Base-by-base conservation (phyloP, 2,329 filamentous ascomycete species). In the Mycocentrospora acerina region DNA sequence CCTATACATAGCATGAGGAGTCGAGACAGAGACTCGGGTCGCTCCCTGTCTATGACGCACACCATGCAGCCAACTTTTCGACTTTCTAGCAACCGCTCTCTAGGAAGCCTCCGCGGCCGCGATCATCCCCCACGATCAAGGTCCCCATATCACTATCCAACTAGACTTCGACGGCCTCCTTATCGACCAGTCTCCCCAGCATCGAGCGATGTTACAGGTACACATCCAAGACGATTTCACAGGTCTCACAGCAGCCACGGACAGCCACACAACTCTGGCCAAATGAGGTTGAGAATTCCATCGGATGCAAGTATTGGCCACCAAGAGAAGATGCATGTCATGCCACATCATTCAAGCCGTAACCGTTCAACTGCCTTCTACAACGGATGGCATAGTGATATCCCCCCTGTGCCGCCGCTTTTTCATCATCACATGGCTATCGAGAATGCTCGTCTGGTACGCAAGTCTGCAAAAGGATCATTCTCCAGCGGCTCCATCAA, bases 161-260 rank as follows among this genome's bases (percentile, higher is more conserved):
- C 64, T 34, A 61, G 70, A 30, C 60, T 70, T 42, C 68, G 66
- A 44, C 66, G 69, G 19, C 65, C 67, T 11, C 66, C 66, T 11
- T 68, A 70, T 46, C 64, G 71, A 14, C 62, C 71, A 13, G 56
- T 59, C 10, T 75, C 73, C 14, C 71, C 72, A 24, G 68, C 70
- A 7, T 48, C 71, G 58, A 74, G 69, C 42, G 72, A 76, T 29
- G 46, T 48, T 3, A 50, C 55, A 17, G 50, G 58, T 8, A 30
- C 49, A 13, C 48, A 51, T 14, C 36, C 46, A 24, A 50, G 49
- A 35, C 51, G 48, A 32, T 32, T 46, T 25, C 44, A 55, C 28
- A 51, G 48, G 13, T 9, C 19, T 22, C 35, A 44, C 16, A 40
- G 51, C 9, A 40, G 39, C 13, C 46, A 43, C 15, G 32, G 46